These are phyloP conservation scores for Rhizopogon vinicolor DNA, from an alignment of 768 basidiomycete genomes.

Conservation along the genomic window DNA sequence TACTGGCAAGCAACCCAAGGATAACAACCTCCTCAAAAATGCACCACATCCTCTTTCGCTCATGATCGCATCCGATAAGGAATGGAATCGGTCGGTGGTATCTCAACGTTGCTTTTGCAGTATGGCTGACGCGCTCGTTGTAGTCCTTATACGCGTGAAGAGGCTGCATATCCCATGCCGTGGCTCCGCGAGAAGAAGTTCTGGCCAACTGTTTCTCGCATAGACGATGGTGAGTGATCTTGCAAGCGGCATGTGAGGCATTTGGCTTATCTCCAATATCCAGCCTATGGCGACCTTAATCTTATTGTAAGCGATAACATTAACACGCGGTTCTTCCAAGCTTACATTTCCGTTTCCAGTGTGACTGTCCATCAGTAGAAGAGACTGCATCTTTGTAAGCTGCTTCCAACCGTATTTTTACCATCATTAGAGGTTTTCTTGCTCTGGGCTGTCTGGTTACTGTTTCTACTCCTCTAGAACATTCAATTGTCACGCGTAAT, in stretches of 20 bases:
- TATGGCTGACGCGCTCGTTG: constrained; percentile 3
- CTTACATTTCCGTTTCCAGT: constrained; percentile 38
- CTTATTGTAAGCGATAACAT: constrained; percentile 58
- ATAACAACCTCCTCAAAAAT: constrained; percentile 90
- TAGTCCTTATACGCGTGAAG: constrained; percentile 86
- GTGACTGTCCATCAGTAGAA: constrained; percentile 84
- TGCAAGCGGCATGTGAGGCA: neutral
- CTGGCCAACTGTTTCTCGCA: constrained; percentile 90
- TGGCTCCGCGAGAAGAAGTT: constrained; percentile 88
- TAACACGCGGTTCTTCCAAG: neutral
- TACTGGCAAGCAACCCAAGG: constrained; percentile 81
- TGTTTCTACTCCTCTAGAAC: constrained; percentile 50
- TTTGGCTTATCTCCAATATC: neutral
- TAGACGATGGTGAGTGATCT: constrained; percentile 79
- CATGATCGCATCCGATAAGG: constrained; percentile 62
- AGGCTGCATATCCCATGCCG: constrained; percentile 86
- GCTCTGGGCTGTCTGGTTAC: constrained; percentile 13
- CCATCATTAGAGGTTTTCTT: constrained; percentile 17
- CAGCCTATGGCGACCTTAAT: constrained; percentile 92
- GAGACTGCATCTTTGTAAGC: constrained; percentile 47
- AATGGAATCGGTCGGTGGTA: constrained; percentile 77
- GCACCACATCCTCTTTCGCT: constrained; percentile 87
- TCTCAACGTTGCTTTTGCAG: neutral
- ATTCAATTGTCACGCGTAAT: constrained; percentile 31
- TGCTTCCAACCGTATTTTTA: constrained; percentile 2